phyloP scores from a whole-genome alignment of 2,329 filamentous ascomycete species.

The Orbilia blumenaviensis region DNA sequence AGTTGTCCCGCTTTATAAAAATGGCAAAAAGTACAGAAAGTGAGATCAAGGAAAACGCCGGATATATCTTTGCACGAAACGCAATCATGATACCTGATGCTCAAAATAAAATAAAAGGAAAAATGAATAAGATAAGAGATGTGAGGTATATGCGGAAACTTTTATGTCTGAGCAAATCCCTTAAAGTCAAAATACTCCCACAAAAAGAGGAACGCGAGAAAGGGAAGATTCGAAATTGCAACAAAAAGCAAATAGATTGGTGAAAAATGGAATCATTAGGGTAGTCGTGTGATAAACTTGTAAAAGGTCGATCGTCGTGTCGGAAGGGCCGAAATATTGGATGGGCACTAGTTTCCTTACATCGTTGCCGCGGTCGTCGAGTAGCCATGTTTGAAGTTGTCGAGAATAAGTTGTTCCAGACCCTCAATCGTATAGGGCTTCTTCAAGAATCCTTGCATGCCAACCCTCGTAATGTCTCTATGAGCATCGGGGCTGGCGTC shows the following conservation, averaged over 20 bases:
- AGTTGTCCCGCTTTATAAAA: constrained; percentile 12
- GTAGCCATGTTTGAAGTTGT: constrained; percentile 55
- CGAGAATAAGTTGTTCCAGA: constrained; percentile 69
- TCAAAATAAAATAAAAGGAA: constrained; percentile 13
- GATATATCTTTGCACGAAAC: constrained; percentile 47
- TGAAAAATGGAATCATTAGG: constrained; percentile 13
- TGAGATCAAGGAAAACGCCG: constrained; percentile 35
- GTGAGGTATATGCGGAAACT: constrained; percentile 51
- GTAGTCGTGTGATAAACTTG: constrained; percentile 18
- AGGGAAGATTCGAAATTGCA: not conserved
- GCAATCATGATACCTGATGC: constrained; percentile 53
- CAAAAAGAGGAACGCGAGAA: constrained; percentile 18
- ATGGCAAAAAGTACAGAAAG: not conserved
- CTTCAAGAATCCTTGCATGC: constrained; percentile 75
- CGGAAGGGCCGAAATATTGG: not conserved
- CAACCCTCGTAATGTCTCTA: constrained; percentile 69
- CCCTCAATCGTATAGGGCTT: constrained; percentile 73
- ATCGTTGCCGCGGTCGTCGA: constrained; percentile 41
- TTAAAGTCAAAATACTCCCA: constrained; percentile 28
- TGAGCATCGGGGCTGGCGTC: constrained; percentile 73
- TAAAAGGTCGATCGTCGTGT: constrained; percentile 12
- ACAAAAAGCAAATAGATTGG: not conserved
- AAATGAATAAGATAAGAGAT: no score
- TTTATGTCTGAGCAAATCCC: constrained; percentile 47
- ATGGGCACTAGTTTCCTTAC: not conserved